phyloP scores from a whole-genome alignment of 345 rosid genomes.

The Triadica sebifera region DNA sequence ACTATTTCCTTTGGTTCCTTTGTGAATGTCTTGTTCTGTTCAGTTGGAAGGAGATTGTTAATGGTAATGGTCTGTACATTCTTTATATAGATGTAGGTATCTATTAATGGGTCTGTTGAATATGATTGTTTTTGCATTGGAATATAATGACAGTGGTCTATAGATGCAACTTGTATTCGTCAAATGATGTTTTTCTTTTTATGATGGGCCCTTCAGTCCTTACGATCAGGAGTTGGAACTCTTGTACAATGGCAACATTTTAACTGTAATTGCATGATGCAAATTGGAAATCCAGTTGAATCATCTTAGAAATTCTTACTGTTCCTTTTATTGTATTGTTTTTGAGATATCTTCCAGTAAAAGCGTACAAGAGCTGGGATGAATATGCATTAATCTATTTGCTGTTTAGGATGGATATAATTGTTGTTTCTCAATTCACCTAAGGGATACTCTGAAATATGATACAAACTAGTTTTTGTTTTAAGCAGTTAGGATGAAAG shows the following conservation, averaged over 20 bases:
- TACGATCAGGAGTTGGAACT: neutral
- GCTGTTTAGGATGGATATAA: too few species aligned
- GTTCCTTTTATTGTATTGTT: too few species aligned
- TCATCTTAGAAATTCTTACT: too few species aligned
- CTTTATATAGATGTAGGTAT: neutral
- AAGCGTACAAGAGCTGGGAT: too few species aligned
- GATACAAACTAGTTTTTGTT: too few species aligned
- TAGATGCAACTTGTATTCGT: neutral
- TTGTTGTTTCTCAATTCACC: too few species aligned
- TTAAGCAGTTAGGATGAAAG: too few species aligned
- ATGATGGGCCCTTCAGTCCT: too few species aligned
- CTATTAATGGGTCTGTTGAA: neutral
- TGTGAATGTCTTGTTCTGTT: neutral
- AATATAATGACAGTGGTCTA: neutral
- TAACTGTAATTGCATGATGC: neutral
- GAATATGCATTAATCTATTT: too few species aligned
- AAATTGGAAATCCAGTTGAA: constrained; percentile 3
- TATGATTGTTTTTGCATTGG: neutral
- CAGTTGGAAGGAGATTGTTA: neutral
- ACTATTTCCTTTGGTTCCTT: neutral
- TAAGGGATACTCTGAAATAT: too few species aligned
- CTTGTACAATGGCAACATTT: neutral
- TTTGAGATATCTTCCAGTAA: too few species aligned
- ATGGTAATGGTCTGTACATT: neutral
- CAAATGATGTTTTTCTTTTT: too few species aligned